Evolutionary conservation across 2,329 filamentous ascomycete genomes (phyloP).

Genomic region (Amauroascus verrucosus): DNA sequence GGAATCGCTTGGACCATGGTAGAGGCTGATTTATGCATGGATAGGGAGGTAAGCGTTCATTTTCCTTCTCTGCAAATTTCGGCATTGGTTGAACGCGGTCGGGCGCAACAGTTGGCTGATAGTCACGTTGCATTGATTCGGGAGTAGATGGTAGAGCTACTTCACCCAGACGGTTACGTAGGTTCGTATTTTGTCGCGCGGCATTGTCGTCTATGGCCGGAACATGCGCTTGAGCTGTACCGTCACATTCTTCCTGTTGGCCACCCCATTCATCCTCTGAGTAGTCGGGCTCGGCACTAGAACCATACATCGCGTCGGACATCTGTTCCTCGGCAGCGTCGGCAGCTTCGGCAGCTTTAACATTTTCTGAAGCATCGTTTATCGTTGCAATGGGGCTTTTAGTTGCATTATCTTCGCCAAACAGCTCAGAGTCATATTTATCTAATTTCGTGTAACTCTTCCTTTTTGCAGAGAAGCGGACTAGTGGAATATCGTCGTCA

Average conservation of each 20-base stretch:
- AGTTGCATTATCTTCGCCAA: background rate
- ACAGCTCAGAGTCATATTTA: background rate
- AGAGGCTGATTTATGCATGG: background rate
- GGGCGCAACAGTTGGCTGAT: background rate
- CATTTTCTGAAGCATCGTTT: background rate
- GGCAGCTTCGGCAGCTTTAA: background rate
- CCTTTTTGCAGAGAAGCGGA: background rate
- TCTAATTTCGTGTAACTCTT: background rate
- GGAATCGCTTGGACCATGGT: background rate
- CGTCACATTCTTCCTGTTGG: background rate
- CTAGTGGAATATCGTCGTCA: background rate
- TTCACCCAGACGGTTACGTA: background rate
- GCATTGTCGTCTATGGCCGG: background rate
- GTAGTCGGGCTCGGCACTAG: background rate
- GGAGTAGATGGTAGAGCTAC: background rate
- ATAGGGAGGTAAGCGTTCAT: background rate
- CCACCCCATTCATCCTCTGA: background rate
- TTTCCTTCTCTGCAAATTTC: background rate
- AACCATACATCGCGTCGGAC: background rate
- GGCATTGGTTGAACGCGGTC: background rate
- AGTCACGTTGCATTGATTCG: slow-evolving; percentile 2
- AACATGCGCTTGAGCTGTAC: background rate
- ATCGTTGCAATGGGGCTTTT: background rate
- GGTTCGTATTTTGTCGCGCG: background rate
- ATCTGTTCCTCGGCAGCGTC: background rate